Evolutionary conservation across 176 grass and related monocot genomes (phyloP), one percentile per base, ranked within the genome.

Genomic region (Canna indica): DNA sequence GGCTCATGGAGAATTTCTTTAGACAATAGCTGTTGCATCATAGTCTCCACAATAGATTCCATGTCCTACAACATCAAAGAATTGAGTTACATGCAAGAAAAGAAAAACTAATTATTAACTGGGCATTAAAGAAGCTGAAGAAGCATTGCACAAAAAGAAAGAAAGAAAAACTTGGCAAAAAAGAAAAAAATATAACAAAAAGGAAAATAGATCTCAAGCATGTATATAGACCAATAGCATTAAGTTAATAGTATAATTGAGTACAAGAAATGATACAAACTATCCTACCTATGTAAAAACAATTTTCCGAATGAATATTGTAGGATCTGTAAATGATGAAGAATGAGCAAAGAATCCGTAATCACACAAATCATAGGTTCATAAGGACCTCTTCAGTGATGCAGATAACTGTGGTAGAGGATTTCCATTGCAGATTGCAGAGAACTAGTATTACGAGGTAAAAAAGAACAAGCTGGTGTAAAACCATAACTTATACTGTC

Each of bases 11-110:
- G 88, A 84, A 96, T 96, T 56, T 96, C 92, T 70, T 91, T 91
- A 67, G 92, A 91, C 28, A 96, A 65, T 82, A 96, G 92, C 62
- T 96, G 92, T 44, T 91, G 88, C 92, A 96, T 91, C 92, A 96
- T 96, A 38, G 83, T 96, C 80, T 91, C 85, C 65, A 96, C 92
- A 81, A 96, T 89, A 9, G 92, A 96, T 45, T 85, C 92, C 85
- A 96, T 89, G 73, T 87, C 88, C 92, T 96, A 72, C 65, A 69
- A n/a, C 25, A 25, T 45, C 6, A 64, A 77, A 74, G 73, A 64
- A n/a, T 16, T 54, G 50, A 54, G 20, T 8, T 7, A 54, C 6
- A 54, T 54, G 22, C 4, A 8, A 54, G 17, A 54, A n/a, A n/a
- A 3, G 18, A 54, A n/a, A n/a, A 54, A 6, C 7, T 8, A n/a